phyloP scores from a whole-genome alignment of 2,329 filamentous ascomycete species.

The Venturiaceae sp. region DNA sequence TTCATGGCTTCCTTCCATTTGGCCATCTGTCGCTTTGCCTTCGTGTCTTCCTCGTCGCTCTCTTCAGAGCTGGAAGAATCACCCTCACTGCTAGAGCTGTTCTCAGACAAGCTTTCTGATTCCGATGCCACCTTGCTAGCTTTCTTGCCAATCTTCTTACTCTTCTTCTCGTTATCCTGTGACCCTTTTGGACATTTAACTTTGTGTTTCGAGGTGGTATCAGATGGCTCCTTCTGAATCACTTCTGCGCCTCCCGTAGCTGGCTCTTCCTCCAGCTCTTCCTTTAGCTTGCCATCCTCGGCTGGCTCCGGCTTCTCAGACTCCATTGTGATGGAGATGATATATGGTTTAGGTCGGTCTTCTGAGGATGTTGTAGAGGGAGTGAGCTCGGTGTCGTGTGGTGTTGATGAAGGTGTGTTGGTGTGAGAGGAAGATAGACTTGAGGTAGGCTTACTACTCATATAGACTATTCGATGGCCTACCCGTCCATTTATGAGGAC shows the following conservation, averaged over 20 bases:
- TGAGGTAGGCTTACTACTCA: background rate
- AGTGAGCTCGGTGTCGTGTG: constrained; percentile 9
- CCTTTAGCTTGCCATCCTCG: background rate
- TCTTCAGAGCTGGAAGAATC: constrained; percentile 1
- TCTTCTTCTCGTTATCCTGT: constrained; percentile 1
- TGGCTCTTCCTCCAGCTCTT: background rate
- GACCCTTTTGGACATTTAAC: background rate
- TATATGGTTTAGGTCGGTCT: constrained; percentile 11
- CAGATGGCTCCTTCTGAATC: background rate
- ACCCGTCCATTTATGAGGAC: background rate
- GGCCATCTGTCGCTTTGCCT: constrained; percentile 4
- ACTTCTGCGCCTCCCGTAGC: constrained; percentile 9
- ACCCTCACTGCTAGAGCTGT: background rate
- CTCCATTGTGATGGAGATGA: constrained; percentile 8
- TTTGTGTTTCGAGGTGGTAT: background rate
- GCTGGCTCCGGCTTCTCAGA: background rate
- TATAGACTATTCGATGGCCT: background rate
- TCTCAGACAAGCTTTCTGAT: constrained; percentile 3
- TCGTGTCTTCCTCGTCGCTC: constrained; percentile 3
- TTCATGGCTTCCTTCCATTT: constrained; percentile 15
- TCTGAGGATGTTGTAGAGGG: constrained; percentile 17
- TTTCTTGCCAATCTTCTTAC: background rate
- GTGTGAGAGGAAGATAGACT: background rate
- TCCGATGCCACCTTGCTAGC: background rate
- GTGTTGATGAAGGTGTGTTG: background rate